Evolutionary conservation across 2,329 filamentous ascomycete genomes (phyloP), one percentile per base, ranked within the genome.

Genomic region (Paraphaeosphaeria sporulosa): DNA sequence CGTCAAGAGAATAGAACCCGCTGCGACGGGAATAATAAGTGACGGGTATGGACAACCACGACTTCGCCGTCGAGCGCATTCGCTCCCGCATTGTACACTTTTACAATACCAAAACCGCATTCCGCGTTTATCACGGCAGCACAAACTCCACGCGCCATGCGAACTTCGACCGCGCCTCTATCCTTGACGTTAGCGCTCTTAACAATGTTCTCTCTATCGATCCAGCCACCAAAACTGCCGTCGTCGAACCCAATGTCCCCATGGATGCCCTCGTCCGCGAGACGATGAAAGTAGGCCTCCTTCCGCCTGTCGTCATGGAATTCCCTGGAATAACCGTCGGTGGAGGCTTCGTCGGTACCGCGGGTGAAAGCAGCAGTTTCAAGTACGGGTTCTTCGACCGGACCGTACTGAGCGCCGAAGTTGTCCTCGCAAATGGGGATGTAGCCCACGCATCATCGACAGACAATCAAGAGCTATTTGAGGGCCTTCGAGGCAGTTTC

Each of bases 141-240:
- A 93, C 90, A 25, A 92, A 92, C 80, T 90, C 87, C 76, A 93
- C 91, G 15, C 87, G 91, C 0, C 83, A 84, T 59, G 73, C 75
- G 1, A 64, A 67, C n/a, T 74, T 77, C 58, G 66, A 74, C 40
- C 70, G 56, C 8, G 81, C 70, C 30, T 55, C 62, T 17, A 67
- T 87, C 10, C 81, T 94, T 59, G 89, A 92, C 73, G 91, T 89
- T 23, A 89, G 87, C 75, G 68, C 71, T 5, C 84, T 94, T 27
- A 84, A 83, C 64, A 82, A 85, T 67, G 84, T 94, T 19, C 78
- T 94, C 2, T 75, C 80, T 6, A 80, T 94, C 50, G 83, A 92
- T 70, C 68, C 64, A 0, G 71, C 76, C 0, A 74, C 71, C 3
- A 82, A 80, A 65, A 89, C 84, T 1, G 89, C 84, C 2, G 71